Conservation (phyloP, 768 basidiomycete genomes). For the Leucosporidium scottii region DNA sequence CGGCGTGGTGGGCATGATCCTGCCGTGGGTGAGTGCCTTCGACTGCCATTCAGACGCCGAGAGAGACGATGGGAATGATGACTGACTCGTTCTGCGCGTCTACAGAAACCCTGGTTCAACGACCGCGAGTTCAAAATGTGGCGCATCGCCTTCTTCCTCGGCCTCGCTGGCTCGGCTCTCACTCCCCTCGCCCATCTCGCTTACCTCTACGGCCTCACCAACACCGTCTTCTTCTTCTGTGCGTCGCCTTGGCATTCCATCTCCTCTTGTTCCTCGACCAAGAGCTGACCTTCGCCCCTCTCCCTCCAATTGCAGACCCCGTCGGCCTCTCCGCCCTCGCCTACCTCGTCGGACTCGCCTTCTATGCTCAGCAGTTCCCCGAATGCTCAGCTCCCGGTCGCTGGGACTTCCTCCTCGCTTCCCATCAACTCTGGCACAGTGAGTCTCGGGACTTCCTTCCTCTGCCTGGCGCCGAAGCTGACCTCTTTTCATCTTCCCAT, state of each 20-base stretch:
- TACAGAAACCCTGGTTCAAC: conserved; percentile 33
- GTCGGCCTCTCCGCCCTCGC: conserved; percentile 24
- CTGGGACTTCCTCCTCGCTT: conserved; percentile 13
- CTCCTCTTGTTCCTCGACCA: neutral
- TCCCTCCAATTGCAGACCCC: conserved; percentile 5
- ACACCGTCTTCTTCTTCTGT: conserved; percentile 35
- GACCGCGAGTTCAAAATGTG: conserved; percentile 30
- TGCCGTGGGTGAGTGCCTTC: conserved; percentile 18
- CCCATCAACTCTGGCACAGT: neutral
- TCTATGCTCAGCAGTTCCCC: conserved; percentile 33
- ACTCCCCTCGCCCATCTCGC: conserved; percentile 37
- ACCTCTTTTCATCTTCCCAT: neutral
- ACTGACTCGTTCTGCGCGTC: neutral
- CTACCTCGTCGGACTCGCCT: conserved; percentile 27
- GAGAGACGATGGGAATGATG: too few species aligned
- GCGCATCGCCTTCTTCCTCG: conserved; percentile 39
- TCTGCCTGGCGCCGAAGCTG: neutral
- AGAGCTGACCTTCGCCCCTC: neutral
- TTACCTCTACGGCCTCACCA: conserved; percentile 14
- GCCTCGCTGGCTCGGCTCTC: conserved; percentile 34
- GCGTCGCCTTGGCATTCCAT: neutral
- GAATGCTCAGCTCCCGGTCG: conserved; percentile 16
- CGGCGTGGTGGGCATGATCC: conserved; percentile 32
- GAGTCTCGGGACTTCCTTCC: neutral
- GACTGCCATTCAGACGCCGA: too few species aligned